phyloP scores from a whole-genome alignment of 75 land plant species.

The Selaginella tamariscina region DNA sequence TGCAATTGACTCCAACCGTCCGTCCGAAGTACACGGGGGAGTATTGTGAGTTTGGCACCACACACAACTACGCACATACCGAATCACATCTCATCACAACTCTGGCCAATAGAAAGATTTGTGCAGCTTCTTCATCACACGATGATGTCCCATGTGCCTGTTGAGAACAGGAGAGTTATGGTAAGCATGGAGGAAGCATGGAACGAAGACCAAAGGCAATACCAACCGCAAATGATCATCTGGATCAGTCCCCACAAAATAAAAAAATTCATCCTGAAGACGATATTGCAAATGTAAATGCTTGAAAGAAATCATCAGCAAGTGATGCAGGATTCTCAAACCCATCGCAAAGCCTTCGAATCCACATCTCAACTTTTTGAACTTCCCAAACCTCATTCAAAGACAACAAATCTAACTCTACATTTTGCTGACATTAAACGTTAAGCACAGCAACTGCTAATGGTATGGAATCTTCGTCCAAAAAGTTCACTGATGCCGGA shows the following conservation, averaged over 20 bases:
- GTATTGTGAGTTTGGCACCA: neutral
- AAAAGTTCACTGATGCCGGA: neutral
- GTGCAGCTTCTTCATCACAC: neutral
- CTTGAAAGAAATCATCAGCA: neutral
- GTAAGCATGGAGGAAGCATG: neutral
- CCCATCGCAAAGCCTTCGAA: neutral
- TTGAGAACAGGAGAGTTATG: neutral
- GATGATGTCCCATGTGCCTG: neutral
- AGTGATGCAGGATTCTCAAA: slow-evolving; percentile 3
- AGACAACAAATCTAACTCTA: neutral
- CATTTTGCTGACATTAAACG: neutral
- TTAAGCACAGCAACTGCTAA: neutral
- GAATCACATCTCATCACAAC: neutral
- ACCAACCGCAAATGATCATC: neutral
- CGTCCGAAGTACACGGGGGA: neutral
- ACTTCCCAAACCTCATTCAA: neutral
- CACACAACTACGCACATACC: neutral
- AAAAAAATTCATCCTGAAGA: neutral
- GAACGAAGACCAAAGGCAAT: neutral
- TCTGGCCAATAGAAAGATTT: neutral
- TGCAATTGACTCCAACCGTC: neutral
- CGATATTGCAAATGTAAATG: neutral
- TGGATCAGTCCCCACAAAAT: neutral
- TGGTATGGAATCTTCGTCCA: neutral
- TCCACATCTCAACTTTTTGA: neutral